Conservation (phyloP, 1,284 basidiomycete species). For the Cryptococcus amylolentus region DNA sequence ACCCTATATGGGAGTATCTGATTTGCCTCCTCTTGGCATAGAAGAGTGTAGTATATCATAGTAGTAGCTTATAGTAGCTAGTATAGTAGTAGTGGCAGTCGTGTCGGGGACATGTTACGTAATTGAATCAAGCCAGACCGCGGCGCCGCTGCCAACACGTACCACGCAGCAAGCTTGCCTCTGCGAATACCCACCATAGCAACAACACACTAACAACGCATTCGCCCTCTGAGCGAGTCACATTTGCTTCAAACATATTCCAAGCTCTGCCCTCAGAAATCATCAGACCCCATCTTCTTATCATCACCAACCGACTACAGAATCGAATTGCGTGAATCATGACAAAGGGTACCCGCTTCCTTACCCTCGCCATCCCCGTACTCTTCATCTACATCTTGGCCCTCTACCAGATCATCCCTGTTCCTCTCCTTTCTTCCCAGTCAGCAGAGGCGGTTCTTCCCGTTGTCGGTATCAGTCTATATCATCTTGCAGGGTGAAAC, state of each 20-base stretch:
- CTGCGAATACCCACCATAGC: background rate
- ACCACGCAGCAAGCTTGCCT: too few relatives aligned
- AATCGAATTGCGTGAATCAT: constrained; percentile 42
- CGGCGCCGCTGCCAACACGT: too few relatives aligned
- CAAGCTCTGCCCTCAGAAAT: constrained; percentile 16
- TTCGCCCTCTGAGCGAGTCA: background rate
- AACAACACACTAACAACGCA: background rate
- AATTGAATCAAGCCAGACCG: too few relatives aligned
- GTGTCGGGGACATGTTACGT: too few relatives aligned
- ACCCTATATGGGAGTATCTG: too few relatives aligned
- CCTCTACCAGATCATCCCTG: constrained; percentile 56
- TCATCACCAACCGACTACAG: constrained; percentile 31
- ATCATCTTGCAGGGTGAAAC: background rate
- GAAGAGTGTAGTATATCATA: too few relatives aligned
- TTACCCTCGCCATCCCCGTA: constrained; percentile 52
- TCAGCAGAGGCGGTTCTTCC: constrained; percentile 58
- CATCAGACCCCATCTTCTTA: constrained; percentile 18
- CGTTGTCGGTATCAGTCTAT: constrained; percentile 52
- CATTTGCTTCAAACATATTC: background rate
- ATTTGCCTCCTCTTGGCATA: too few relatives aligned
- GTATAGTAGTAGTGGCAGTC: too few relatives aligned
- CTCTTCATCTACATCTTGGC: constrained; percentile 58
- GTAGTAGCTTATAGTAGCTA: too few relatives aligned
- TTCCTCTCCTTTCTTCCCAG: constrained; percentile 58
- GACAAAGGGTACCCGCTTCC: constrained; percentile 60